A percentile compares a stretch with the other conserved stretches of the same genome.
Evolutionary conservation across 176 grass and related monocot genomes (phyloP).

Genomic region (Panicum miliaceum): DNA sequence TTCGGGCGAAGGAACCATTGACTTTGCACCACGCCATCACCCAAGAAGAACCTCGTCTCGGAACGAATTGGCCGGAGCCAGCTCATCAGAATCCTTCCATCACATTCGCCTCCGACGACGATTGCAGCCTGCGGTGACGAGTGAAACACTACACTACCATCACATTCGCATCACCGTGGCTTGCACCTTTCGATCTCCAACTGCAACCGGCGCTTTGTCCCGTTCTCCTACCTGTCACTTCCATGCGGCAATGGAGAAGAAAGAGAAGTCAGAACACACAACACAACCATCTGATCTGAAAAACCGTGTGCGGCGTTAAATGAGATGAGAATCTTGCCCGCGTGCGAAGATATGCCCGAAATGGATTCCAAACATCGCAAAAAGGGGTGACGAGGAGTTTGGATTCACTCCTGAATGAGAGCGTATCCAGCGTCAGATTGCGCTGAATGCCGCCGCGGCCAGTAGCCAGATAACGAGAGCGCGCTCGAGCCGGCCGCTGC

Average conservation of each 20-base stretch:
- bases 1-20: background rate
- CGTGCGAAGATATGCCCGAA: background rate
- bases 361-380: background rate
- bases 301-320: background rate
- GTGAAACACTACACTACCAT: background rate
- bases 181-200: background rate
- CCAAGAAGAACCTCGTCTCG: too few relatives aligned
- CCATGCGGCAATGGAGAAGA: background rate
- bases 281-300: background rate
- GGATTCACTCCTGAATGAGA: constrained; percentile 15
- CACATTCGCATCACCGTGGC: background rate
- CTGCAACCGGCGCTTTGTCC: background rate
- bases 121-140: background rate
- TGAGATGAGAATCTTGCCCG: background rate
- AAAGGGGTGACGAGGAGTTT: background rate
- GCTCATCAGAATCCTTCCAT: background rate
- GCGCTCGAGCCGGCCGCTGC: background rate
- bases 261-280: background rate
- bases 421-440: background rate
- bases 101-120: background rate
- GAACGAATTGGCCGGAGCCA: too few relatives aligned
- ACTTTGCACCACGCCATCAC: background rate
- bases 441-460: background rate
- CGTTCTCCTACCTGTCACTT: background rate
- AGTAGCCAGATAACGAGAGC: background rate